Conservation (phyloP, 306 rosid genomes). For the Pueraria montana region DNA sequence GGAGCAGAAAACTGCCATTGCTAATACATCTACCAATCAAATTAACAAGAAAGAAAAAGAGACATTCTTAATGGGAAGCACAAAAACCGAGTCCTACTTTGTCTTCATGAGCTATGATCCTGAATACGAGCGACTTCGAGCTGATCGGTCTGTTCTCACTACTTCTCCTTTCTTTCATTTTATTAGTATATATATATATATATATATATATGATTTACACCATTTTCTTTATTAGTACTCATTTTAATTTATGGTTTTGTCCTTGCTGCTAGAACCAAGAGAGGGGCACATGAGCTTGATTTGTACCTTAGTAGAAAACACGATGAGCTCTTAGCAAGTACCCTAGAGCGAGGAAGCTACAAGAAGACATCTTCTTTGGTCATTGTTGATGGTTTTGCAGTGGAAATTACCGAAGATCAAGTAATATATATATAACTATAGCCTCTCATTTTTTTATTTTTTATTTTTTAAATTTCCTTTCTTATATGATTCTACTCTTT, state of each 20-base stretch:
- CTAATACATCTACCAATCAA: constrained; percentile 6
- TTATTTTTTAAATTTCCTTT: background rate
- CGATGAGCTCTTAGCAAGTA: constrained; percentile 72
- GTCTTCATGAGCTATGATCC: constrained; percentile 95
- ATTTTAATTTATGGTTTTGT: background rate
- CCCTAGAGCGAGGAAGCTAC: constrained; percentile 74
- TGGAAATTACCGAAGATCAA: constrained; percentile 75
- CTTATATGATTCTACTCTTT: background rate
- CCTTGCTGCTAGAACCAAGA: constrained; percentile 50
- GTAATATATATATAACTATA: constrained; percentile 48
- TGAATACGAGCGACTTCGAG: constrained; percentile 75
- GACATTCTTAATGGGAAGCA: constrained; percentile 58
- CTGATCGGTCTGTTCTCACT: constrained; percentile 65
- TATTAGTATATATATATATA: background rate
- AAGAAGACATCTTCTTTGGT: constrained; percentile 75
- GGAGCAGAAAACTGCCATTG: constrained; percentile 22
- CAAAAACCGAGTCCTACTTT: constrained; percentile 68
- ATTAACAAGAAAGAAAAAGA: constrained; percentile 21
- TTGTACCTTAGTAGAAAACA: constrained; percentile 82
- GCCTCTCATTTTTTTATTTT: background rate
- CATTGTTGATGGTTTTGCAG: constrained; percentile 90
- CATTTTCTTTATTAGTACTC: background rate
- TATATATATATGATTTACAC: background rate
- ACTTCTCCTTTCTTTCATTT: background rate
- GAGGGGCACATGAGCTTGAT: constrained; percentile 72